phyloP scores from a whole-genome alignment of 179 eudicot species.

The Dionaea muscipula region DNA sequence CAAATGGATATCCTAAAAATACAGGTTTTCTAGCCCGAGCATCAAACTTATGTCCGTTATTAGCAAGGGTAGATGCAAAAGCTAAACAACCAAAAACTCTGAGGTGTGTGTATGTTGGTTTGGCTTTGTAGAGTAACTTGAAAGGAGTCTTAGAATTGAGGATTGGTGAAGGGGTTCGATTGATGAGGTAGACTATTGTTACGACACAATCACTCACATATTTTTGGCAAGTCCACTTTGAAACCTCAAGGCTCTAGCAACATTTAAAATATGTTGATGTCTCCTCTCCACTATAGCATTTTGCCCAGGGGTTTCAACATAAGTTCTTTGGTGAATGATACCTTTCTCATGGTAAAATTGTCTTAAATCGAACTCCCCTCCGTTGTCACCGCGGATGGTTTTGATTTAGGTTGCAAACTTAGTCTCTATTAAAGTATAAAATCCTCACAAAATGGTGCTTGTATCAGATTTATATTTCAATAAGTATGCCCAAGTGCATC shows the following conservation, averaged over 20 bases:
- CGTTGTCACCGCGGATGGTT: not conserved
- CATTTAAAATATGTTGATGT: not conserved
- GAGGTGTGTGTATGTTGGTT: not conserved
- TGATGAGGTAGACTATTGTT: not conserved
- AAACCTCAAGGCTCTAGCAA: not conserved
- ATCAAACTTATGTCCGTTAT: not conserved
- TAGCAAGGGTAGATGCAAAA: not conserved
- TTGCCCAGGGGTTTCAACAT: not conserved
- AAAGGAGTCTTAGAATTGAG: not conserved
- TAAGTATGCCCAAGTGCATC: not conserved
- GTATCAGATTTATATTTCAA: not conserved
- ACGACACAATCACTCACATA: not conserved
- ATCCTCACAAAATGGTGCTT: not conserved
- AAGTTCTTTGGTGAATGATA: not conserved
- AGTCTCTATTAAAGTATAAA: no score
- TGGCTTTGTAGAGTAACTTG: not conserved
- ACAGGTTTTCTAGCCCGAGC: not conserved
- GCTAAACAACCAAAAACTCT: not conserved
- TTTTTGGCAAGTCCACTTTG: not conserved
- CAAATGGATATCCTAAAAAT: not conserved
- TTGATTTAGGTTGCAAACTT: not conserved
- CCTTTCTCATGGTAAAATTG: not conserved
- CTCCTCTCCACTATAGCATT: not conserved
- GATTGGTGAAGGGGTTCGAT: not conserved
- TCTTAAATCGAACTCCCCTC: not conserved